phyloP scores from a whole-genome alignment of 345 rosid genomes.

The Bruguiera parviflora region DNA sequence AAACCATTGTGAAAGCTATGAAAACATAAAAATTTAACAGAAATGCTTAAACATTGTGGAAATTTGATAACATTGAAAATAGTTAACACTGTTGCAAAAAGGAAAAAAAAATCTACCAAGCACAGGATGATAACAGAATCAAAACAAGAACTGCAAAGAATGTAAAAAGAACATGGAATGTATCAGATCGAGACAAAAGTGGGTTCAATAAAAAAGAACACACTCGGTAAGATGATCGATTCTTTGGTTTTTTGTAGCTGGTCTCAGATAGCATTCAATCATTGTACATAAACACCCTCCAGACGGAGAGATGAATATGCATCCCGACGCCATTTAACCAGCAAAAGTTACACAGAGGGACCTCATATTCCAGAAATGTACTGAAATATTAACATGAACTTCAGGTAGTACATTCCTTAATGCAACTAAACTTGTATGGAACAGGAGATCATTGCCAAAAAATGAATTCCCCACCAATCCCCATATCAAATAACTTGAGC shows the following conservation, averaged over 20 bases:
- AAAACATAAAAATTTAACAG: too few species aligned
- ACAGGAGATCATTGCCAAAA: too few species aligned
- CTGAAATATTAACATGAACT: too few species aligned
- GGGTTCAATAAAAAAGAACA: constrained; percentile 7
- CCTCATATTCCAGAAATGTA: too few species aligned
- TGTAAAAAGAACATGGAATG: not conserved
- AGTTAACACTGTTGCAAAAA: not conserved
- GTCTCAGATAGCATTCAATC: constrained; percentile 34
- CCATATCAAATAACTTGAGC: too few species aligned
- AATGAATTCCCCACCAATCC: too few species aligned
- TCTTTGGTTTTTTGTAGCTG: constrained; percentile 22
- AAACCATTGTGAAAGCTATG: too few species aligned
- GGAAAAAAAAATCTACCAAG: not conserved
- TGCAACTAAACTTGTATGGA: too few species aligned
- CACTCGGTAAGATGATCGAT: constrained; percentile 28
- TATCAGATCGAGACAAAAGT: constrained; percentile 34
- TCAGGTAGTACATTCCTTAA: too few species aligned
- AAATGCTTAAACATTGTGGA: too few species aligned
- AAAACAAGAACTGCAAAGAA: not conserved
- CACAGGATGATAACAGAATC: not conserved
- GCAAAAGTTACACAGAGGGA: constrained; percentile 1
- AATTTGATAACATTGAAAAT: too few species aligned
- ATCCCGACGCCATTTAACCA: constrained; percentile 34
- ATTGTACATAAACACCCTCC: constrained; percentile 11
- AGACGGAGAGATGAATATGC: constrained; percentile 12